Percentiles rank a stretch among this genome's conserved stretches.
Evolutionary conservation across 768 basidiomycete species (phyloP).

Genomic region (Vararia minispora): DNA sequence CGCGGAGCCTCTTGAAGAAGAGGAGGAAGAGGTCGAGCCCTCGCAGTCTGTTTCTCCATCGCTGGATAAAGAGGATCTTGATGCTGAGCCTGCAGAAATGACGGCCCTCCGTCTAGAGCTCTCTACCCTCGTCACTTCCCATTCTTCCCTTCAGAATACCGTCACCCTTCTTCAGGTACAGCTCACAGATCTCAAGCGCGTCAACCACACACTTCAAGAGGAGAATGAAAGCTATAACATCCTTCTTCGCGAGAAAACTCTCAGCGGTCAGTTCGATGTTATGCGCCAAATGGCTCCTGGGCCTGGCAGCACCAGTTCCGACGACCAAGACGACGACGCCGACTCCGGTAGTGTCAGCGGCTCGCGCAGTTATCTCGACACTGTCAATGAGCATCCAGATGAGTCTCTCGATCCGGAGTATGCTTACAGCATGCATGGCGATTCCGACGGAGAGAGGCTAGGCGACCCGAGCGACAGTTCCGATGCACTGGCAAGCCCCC

Average conservation of each 20-base stretch:
- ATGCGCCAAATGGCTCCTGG: slow-evolving; percentile 52
- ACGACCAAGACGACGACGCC: slow-evolving; percentile 19
- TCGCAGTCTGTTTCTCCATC: slow-evolving; percentile 18
- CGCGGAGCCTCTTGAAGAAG: slow-evolving; percentile 29
- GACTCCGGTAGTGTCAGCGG: slow-evolving; percentile 34
- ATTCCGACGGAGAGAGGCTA: slow-evolving; percentile 31
- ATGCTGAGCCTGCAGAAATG: slow-evolving; percentile 80
- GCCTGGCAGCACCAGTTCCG: slow-evolving; percentile 15
- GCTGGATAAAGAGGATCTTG: slow-evolving; percentile 50
- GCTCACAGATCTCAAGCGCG: slow-evolving; percentile 75
- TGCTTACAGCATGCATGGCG: slow-evolving; percentile 1
- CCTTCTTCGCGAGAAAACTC: slow-evolving; percentile 79
- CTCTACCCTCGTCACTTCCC: slow-evolving; percentile 77
- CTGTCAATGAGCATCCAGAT: slow-evolving; percentile 25
- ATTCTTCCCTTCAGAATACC: slow-evolving; percentile 74
- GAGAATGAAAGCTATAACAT: slow-evolving; percentile 98
- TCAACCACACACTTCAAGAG: slow-evolving; percentile 83
- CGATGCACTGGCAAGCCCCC: slow-evolving; percentile 11
- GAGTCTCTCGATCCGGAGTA: slow-evolving; percentile 42
- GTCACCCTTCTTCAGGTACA: slow-evolving; percentile 78
- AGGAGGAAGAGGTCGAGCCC: slow-evolving; percentile 30
- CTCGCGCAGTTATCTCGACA: slow-evolving; percentile 51
- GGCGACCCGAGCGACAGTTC: slow-evolving; percentile 26
- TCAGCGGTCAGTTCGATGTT: slow-evolving; percentile 80
- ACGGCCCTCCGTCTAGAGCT: slow-evolving; percentile 74